phyloP scores from a whole-genome alignment of 106 monocot species.

The Cymbidium sinense region DNA sequence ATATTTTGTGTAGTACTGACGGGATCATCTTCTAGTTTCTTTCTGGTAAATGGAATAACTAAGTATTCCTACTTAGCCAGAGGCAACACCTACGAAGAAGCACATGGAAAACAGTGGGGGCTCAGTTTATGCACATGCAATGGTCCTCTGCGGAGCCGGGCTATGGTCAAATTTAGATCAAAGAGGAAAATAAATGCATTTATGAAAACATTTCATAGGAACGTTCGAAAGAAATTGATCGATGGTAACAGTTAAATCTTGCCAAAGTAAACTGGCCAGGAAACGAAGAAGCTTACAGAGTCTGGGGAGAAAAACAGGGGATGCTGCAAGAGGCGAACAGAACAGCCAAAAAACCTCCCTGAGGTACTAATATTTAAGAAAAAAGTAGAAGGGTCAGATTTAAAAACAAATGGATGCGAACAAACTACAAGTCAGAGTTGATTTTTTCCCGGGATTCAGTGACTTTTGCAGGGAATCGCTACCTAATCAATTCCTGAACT shows the following conservation, averaged over 20 bases:
- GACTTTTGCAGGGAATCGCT: not conserved
- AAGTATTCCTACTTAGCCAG: not conserved
- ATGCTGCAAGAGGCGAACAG: not conserved
- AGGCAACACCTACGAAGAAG: not conserved
- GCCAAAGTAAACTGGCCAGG: not conserved
- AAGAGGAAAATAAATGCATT: too few relatives aligned
- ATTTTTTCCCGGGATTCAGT: too few relatives aligned
- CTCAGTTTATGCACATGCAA: not conserved
- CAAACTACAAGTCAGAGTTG: not conserved
- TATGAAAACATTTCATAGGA: too few relatives aligned
- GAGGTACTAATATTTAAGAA: not conserved
- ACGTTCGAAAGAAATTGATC: not conserved
- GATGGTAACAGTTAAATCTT: not conserved
- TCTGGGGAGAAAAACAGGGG: not conserved
- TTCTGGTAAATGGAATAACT: not conserved
- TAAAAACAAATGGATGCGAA: constrained; percentile 1
- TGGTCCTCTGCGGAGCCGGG: not conserved
- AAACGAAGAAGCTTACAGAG: not conserved
- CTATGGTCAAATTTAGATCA: not conserved
- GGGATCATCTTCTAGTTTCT: too few relatives aligned
- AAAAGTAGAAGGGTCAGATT: not conserved
- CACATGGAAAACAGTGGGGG: not conserved
- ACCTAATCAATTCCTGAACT: not conserved
- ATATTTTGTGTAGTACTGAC: too few relatives aligned
- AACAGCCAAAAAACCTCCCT: too few relatives aligned